Percentiles rank a stretch among this genome's conserved stretches.
These are phyloP conservation scores for Antitrichia curtipendula DNA, from an alignment of 225 moss, liverwort and hornwort genomes.

Conservation along the genomic window DNA sequence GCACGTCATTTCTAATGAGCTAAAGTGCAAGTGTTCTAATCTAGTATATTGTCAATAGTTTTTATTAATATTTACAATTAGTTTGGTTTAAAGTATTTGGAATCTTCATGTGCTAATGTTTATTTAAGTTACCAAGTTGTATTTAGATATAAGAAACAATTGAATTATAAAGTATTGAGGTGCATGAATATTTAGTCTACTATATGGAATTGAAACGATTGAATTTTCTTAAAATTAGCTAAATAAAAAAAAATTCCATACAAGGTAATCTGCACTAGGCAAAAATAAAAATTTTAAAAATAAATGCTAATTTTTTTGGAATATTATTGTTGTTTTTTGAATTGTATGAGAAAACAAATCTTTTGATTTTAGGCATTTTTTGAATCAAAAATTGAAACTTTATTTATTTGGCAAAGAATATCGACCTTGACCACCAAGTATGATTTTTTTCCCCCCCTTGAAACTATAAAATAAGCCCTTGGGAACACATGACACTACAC, in stretches of 20 bases:
- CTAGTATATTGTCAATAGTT: not conserved
- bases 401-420: not conserved
- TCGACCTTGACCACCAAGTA: fast-evolving
- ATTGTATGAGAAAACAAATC: fast-evolving
- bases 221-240: not conserved
- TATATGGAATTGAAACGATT: not conserved
- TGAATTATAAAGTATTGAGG: not conserved
- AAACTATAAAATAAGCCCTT: not conserved
- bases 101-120: not conserved
- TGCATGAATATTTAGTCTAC: not conserved
- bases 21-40: fast-evolving
- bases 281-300: not conserved
- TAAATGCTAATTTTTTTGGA: not conserved
- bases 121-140: not conserved
- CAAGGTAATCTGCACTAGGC: fast-evolving
- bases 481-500: not conserved
- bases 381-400: fast-evolving
- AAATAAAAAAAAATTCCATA: not conserved
- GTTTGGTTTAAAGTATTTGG: not conserved
- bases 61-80: not conserved
- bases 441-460: fast-evolving
- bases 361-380: not conserved
- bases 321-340: not conserved
- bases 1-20: fast-evolving
- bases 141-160: not conserved